phyloP scores from a whole-genome alignment of 2,329 filamentous ascomycete genomes.

The Cladosporium sp. region DNA sequence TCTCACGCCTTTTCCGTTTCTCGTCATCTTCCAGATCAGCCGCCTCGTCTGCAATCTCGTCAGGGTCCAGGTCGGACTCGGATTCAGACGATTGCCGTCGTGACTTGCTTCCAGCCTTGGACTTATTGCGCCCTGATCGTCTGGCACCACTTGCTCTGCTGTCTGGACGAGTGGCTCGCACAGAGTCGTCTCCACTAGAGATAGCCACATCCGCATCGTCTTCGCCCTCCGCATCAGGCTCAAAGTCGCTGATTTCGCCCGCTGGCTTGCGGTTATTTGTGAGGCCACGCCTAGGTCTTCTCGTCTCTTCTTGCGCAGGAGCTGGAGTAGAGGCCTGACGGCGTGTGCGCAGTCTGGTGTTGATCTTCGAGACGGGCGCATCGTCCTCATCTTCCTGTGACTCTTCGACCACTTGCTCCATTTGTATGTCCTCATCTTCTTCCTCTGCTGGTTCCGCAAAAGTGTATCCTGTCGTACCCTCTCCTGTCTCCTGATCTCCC shows the following conservation, averaged over 20 bases:
- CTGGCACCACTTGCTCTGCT: slow-evolving; percentile 48
- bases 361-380: slow-evolving; percentile 48
- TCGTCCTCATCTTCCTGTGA: slow-evolving; percentile 55
- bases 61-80: slow-evolving; percentile 44
- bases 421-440: slow-evolving; percentile 31
- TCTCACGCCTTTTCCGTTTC: slow-evolving; percentile 38
- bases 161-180: slow-evolving; percentile 41
- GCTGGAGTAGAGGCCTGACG: slow-evolving; percentile 29
- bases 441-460: slow-evolving; percentile 16
- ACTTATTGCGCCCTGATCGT: slow-evolving; percentile 50
- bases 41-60: slow-evolving; percentile 53
- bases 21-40: slow-evolving; percentile 55
- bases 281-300: slow-evolving; percentile 34
- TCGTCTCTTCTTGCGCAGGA: slow-evolving; percentile 28
- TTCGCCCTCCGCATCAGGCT: slow-evolving; percentile 55
- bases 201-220: slow-evolving; percentile 51
- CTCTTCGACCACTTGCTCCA: slow-evolving; percentile 34
- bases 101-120: slow-evolving; percentile 27
- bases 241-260: slow-evolving; percentile 59
- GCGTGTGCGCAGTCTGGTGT: slow-evolving; percentile 36
- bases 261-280: slow-evolving; percentile 40
- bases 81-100: slow-evolving; percentile 43
- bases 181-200: slow-evolving; percentile 47
- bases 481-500: slow-evolving; percentile 25
- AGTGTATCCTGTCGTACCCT: not conserved